phyloP scores from a whole-genome alignment of 140 eudicot genomes.

The Artemisia princeps region DNA sequence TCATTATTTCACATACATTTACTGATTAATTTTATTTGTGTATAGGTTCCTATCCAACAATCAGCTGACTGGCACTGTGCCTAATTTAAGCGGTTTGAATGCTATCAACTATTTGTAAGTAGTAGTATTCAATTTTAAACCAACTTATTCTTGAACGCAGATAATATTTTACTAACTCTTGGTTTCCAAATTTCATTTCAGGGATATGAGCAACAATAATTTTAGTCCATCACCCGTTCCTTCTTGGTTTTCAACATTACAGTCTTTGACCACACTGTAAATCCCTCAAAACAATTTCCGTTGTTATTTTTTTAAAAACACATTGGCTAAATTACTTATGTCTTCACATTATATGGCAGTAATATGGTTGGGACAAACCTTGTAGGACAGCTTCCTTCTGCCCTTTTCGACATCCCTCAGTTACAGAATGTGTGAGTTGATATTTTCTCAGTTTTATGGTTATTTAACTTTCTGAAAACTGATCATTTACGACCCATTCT shows the following conservation, averaged over 20 bases:
- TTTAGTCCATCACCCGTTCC: slow-evolving; percentile 56
- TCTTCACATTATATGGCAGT: slow-evolving; percentile 22
- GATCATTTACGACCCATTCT: background rate
- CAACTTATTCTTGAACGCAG: background rate
- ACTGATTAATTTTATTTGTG: background rate
- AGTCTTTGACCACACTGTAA: slow-evolving; percentile 70
- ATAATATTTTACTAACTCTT: background rate
- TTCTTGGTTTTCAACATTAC: slow-evolving; percentile 52
- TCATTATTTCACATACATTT: background rate
- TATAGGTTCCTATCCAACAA: slow-evolving; percentile 74
- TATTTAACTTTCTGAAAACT: slow-evolving; percentile 8
- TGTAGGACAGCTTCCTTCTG: slow-evolving; percentile 43
- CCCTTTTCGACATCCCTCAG: slow-evolving; percentile 45
- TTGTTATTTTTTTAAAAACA: background rate
- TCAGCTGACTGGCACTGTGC: slow-evolving; percentile 57
- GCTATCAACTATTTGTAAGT: slow-evolving; percentile 74
- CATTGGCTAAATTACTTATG: slow-evolving; percentile 3
- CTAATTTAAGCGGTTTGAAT: slow-evolving; percentile 65
- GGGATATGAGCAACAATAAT: slow-evolving; percentile 82
- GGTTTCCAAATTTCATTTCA: slow-evolving; percentile 24
- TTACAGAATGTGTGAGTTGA: slow-evolving; percentile 63
- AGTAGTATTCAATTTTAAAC: background rate
- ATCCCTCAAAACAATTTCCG: slow-evolving; percentile 21
- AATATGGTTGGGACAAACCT: slow-evolving; percentile 32
- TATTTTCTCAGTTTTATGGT: background rate